Percentiles rank a stretch among this genome's conserved stretches.
Evolutionary conservation across 2,329 filamentous ascomycete species (phyloP).

Genomic region (Fusarium avenaceum): DNA sequence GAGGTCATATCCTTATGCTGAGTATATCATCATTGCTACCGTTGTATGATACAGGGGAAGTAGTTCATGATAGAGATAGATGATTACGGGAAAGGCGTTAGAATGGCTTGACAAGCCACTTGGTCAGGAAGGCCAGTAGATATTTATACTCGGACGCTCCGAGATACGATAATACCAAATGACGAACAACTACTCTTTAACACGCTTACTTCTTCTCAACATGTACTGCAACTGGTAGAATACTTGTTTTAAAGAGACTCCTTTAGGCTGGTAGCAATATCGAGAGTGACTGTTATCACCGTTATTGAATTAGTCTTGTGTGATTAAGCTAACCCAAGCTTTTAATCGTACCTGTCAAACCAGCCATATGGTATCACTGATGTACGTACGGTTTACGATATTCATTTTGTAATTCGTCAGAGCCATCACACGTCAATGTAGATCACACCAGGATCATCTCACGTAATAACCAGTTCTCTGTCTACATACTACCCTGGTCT

Average conservation of each 20-base stretch:
- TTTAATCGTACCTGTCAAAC: neutral
- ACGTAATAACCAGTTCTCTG: neutral
- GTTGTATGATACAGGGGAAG: conserved; percentile 27
- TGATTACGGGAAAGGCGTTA: conserved; percentile 29
- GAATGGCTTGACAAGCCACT: conserved; percentile 14
- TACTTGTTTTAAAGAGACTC: too few species aligned
- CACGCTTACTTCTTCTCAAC: neutral
- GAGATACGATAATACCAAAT: conserved; percentile 37
- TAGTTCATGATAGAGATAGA: conserved; percentile 19
- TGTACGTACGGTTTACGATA: neutral
- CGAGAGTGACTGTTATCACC: too few species aligned
- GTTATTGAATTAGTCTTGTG: neutral
- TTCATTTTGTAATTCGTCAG: neutral
- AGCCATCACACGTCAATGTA: neutral
- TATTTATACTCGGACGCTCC: conserved; percentile 32
- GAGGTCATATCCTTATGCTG: conserved; percentile 5
- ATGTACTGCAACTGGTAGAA: neutral
- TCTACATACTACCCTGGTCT: neutral
- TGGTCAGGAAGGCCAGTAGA: conserved; percentile 36
- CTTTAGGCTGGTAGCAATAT: neutral
- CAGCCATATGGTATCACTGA: neutral
- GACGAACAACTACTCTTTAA: conserved; percentile 13
- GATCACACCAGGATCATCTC: neutral
- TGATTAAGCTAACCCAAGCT: conserved; percentile 2
- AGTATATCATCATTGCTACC: conserved; percentile 19